phyloP scores from a whole-genome alignment of 352 stramenopile species.

The Poterioochromonas sp. region DNA sequence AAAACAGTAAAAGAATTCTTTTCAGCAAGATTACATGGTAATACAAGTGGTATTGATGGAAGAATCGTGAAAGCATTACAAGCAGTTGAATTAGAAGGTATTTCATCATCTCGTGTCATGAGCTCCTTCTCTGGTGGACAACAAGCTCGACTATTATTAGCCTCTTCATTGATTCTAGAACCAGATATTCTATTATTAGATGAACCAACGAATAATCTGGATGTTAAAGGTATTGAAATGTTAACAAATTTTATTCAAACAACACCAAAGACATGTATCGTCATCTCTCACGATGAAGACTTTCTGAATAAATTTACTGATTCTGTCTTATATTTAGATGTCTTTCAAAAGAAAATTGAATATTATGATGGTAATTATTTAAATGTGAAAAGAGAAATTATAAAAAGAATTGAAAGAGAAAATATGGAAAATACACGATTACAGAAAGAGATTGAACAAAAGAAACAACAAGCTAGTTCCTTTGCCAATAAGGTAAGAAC shows the following conservation, averaged over 20 bases:
- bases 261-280: constrained; percentile 77
- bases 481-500: constrained; percentile 32
- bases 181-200: constrained; percentile 83
- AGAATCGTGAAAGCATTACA: constrained; percentile 26
- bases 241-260: neutral
- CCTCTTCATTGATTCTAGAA: constrained; percentile 82
- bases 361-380: constrained; percentile 37
- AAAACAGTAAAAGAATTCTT: constrained; percentile 19
- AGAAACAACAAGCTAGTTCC: constrained; percentile 33
- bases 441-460: neutral
- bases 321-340: constrained; percentile 35
- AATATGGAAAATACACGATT: constrained; percentile 24
- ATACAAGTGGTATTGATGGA: neutral
- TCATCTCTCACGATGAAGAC: constrained; percentile 84
- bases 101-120: constrained; percentile 30
- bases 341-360: constrained; percentile 19
- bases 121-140: constrained; percentile 43
- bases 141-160: constrained; percentile 58
- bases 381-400: constrained; percentile 35
- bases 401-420: constrained; percentile 31
- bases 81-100: constrained; percentile 10
- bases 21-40: neutral
- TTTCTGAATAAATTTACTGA: constrained; percentile 66
- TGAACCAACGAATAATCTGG: constrained; percentile 91
- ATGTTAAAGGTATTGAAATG: constrained; percentile 61